Evolutionary conservation across 1,284 basidiomycete species (phyloP), one percentile per base, ranked within the genome.

Genomic region (Heliocybe sulcata): DNA sequence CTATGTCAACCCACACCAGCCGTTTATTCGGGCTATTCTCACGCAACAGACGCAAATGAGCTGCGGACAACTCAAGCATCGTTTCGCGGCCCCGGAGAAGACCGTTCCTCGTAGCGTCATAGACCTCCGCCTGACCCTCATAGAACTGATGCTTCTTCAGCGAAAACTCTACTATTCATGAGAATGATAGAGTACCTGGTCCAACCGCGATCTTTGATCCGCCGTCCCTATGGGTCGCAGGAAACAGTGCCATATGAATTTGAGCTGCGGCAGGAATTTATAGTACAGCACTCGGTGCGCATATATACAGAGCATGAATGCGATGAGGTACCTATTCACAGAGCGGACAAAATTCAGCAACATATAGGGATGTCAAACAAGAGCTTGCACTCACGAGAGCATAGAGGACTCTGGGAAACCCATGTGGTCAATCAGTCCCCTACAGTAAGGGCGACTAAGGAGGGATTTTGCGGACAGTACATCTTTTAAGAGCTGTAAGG

Each of bases 1-100:
- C 90, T 55, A 92, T 83, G 67, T 92, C 90, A 29, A 92, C 77
- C 90, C 90, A 92, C 29, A 92, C 77, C 10, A 88, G 72, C 26
- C 75, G 74, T 62, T 80, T 77, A 0, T 69, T 62, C 0, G 77
- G 75, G 22, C 74, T 61, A 25, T 64, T 67, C 38, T 65, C 66
- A 16, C 72, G 75, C 52, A 80, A 72, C 1, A 77, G 71, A 33
- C 75, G 77, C 16, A 92, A 72, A 64, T 92, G 87, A 25, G 80
- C 80, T 0, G 87, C 85, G 19, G 83, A 80, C 11, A 92, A 75
- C 60, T 76, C 77, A 26, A 87, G 72, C 82, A 90, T 86, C 1
- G 84, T 87, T 59, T 82, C 79, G 23, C 87, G 72, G 0, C 87
- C 87, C n/a, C 84, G 79, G 8, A 90, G 72, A 0, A 90, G 73